Percentiles rank a stretch among this genome's conserved stretches.
Conservation (phyloP, 148 eudicot genomes). For the Rhododendron ovatum region DNA sequence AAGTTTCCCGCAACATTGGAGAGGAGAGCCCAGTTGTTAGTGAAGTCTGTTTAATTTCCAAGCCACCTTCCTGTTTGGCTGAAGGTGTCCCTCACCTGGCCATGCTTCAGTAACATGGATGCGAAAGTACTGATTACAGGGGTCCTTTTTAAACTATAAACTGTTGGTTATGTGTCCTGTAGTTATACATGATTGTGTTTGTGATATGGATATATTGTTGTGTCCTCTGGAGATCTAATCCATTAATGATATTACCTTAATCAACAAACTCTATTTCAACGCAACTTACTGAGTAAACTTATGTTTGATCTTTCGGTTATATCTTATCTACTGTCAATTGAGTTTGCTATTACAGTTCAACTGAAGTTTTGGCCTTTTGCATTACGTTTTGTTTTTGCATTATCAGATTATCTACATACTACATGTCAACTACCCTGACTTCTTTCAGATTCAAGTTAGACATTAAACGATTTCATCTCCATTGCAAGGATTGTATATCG, state of each 20-base stretch:
- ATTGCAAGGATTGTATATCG: neutral
- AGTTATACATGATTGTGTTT: neutral
- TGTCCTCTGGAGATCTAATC: neutral
- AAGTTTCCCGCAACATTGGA: neutral
- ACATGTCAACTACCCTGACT: neutral
- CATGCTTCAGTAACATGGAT: neutral
- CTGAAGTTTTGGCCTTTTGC: neutral
- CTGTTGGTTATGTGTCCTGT: neutral
- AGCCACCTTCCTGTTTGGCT: slow-evolving; percentile 1
- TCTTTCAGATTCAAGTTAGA: neutral
- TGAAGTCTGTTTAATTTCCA: neutral
- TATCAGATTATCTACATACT: neutral
- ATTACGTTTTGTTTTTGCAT: neutral
- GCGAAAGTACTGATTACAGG: neutral
- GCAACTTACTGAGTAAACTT: neutral
- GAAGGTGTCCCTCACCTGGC: neutral
- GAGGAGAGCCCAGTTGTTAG: neutral
- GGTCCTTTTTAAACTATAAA: neutral
- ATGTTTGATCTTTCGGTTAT: neutral
- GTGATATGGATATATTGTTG: neutral
- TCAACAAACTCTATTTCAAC: neutral
- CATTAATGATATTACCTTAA: neutral
- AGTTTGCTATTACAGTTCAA: neutral
- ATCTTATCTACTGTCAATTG: neutral
- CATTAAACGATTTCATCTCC: neutral